Base-by-base conservation (phyloP, 192 early-diverging fungal species). In the Funneliformis geosporum region DNA sequence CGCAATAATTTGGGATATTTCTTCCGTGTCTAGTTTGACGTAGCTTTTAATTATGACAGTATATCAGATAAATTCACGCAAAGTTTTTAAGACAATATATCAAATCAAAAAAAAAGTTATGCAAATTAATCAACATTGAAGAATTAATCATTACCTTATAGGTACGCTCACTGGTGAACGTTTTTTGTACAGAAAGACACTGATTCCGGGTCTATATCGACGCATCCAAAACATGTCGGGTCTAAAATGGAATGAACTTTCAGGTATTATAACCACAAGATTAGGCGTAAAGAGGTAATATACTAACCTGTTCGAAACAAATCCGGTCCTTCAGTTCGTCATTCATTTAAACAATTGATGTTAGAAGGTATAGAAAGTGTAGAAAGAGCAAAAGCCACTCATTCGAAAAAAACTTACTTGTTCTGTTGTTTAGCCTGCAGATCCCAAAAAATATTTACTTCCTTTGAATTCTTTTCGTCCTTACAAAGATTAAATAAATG, bases 381-480 rank as follows among this genome's bases (percentile, higher is more conserved):
- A 12, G 61, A 27, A 27, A 64, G 0, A 28, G 1, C 61, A 64
- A 64, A 64, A 64, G 25, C 61, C 25, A 64, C 0, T n/a, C 14
- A 23, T 10, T 14, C 23, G 46, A 72, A 23, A n/a, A n/a, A 27
- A 72, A 9, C 5, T 40, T 43, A 71, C 69, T 71, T 47, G 69
- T 18, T 60, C 23, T 27, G 18, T 44, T 38, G 21, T 28, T 68
- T 72, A 11, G 21, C 2, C 27, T 72, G 70, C 70, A 72, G 9
- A 46, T 72, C 21, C 70, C 40, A 71, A 47, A 71, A 71, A 42
- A 8, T 33, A 42, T 14, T 47, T 71, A 71, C 16, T 40, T 71
- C n/a, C 18, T 27, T 72, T 38, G 21, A 72, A 4, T 23, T 72
- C 47, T 72, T 72, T 9, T 72, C 70, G 25, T 44, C 27, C 70